phyloP scores from a whole-genome alignment of 2,329 filamentous ascomycete genomes.

The Didymella segeticola region DNA sequence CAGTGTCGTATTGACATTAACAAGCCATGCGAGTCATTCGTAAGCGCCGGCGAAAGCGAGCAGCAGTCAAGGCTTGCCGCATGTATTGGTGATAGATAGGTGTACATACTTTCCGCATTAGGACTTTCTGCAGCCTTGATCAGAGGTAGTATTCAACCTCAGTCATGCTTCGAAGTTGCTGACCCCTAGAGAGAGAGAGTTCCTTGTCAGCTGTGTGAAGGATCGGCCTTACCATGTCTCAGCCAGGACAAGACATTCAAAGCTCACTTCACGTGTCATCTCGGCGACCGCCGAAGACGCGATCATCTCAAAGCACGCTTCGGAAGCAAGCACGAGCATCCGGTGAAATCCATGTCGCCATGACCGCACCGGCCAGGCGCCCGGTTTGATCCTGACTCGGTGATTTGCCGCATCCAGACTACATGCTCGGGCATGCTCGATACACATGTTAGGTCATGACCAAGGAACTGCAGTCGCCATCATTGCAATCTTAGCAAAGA shows the following conservation, averaged over 20 bases:
- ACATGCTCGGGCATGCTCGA: background rate
- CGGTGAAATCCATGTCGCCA: background rate
- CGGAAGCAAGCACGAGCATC: constrained; percentile 2
- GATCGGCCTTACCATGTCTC: no score
- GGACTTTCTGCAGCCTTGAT: no score
- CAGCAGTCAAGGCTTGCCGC: background rate
- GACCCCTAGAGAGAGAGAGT: no score
- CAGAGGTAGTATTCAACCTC: no score
- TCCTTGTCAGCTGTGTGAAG: no score
- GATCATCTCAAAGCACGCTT: background rate
- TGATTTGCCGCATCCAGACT: background rate
- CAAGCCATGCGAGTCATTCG: background rate
- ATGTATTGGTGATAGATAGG: no score
- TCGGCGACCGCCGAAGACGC: background rate
- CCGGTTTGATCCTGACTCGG: constrained; percentile 1
- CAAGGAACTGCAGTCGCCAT: background rate
- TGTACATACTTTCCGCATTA: no score
- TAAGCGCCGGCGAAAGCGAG: background rate
- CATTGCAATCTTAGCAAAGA: background rate
- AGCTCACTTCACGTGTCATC: no score
- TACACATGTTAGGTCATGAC: background rate
- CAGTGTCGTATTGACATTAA: background rate
- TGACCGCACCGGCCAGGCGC: background rate
- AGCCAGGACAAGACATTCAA: no score
- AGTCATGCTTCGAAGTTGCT: no score